Percentiles rank a stretch among this genome's conserved stretches.
Conservation (phyloP, 352 stramenopile genomes). For the Discostella stelligera region DNA sequence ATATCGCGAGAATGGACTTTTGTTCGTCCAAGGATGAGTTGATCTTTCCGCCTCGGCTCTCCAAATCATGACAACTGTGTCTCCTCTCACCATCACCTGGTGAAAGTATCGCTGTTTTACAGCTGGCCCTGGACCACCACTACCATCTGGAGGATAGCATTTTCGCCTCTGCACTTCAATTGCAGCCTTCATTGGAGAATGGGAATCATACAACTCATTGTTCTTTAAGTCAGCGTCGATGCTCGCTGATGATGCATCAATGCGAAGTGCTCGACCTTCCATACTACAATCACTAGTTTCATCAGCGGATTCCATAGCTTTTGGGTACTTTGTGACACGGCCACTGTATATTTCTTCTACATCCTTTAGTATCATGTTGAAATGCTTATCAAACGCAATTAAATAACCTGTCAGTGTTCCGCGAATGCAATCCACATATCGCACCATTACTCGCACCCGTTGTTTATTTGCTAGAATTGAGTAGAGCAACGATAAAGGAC, state of each 20-base stretch:
- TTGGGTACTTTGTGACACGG: constrained; percentile 27
- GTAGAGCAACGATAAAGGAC: constrained; percentile 86
- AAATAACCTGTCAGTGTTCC: constrained; percentile 89
- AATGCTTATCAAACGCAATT: constrained; percentile 93
- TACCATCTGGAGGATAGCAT: constrained; percentile 47
- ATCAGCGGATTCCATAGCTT: constrained; percentile 18
- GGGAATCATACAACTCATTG: constrained; percentile 3
- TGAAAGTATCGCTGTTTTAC: constrained; percentile 73
- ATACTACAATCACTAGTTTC: constrained; percentile 35
- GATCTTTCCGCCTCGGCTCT: constrained; percentile 55
- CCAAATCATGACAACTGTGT: constrained; percentile 89
- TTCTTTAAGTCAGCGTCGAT: neutral
- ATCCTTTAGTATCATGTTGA: constrained; percentile 91
- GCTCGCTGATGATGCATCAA: neutral
- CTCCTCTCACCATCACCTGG: constrained; percentile 89
- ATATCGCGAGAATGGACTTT: constrained; percentile 31
- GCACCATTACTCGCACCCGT: constrained; percentile 86
- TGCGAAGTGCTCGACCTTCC: constrained; percentile 13
- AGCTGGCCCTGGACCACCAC: constrained; percentile 39
- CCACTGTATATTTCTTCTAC: constrained; percentile 83
- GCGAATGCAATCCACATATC: constrained; percentile 89
- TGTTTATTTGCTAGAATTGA: constrained; percentile 83
- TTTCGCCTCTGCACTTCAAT: constrained; percentile 40
- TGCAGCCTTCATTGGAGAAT: constrained; percentile 31
- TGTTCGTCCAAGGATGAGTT: constrained; percentile 34